Evolutionary conservation across 2,329 filamentous ascomycete genomes (phyloP), one percentile per base, ranked within the genome.

Genomic region (Apiospora saccharicola): DNA sequence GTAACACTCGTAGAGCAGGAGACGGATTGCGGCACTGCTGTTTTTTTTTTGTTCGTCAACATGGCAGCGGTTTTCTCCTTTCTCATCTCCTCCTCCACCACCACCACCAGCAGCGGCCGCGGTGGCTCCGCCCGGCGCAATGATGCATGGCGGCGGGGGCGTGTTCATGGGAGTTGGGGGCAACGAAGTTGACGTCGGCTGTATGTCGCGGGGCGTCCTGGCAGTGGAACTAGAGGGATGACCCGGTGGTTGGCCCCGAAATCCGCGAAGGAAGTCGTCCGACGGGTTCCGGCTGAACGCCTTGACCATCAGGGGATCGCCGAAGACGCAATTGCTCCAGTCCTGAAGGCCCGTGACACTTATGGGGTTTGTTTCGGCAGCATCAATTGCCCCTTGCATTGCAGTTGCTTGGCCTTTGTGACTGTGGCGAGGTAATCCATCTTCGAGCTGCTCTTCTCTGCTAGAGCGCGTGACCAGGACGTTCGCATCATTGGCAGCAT

Each of bases 251-350:
- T 44, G 68, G 16, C 69, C 53, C 44, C 80, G 79, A 75, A 88
- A 90, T 0, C 88, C 89, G 41, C 80, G 79, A 37, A 88, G 78
- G 46, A 90, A 86, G 0, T 84, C 82, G 16, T 81, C 75, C 5
- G 82, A 85, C 0, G 85, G 82, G 24, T 82, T 78, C 19, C 85
- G 82, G 75, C 82, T 84, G 75, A 91, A 89, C 8, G 83, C 83
- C 3, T 81, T 82, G 2, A 86, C 84, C 69, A 92, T 82, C 2
- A 91, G 77, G 0, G 89, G 89, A 73, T 91, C 90, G 14, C 89
- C 90, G 74, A 91, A 91, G 14, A 90, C 75, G 61, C 87, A 86
- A 72, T 86, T 87, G 73, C 87, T 87, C 89, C 89, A 91, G 79
- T 89, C 87, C 44, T 83, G 83, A n/a, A 91, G 78, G 0, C 89